These are phyloP conservation scores for Isabelozyma rhagii DNA, from an alignment of 805 yeast genomes.

Conservation along the genomic window DNA sequence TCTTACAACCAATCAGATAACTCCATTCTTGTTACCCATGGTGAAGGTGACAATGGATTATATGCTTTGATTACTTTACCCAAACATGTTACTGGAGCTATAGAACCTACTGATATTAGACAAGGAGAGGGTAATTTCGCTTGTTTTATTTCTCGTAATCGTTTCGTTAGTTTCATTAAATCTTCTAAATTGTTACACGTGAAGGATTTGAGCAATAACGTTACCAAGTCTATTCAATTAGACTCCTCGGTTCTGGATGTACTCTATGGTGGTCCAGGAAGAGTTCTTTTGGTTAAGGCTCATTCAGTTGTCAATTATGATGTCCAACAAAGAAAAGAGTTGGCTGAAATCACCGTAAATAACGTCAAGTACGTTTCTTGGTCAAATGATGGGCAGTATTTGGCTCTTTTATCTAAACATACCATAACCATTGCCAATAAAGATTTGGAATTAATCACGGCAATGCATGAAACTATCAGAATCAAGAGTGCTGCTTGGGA, in stretches of 20 bases:
- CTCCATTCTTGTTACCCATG: constrained; percentile 77
- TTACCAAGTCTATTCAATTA: constrained; percentile 76
- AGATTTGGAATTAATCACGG: constrained; percentile 70
- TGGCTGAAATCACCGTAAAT: constrained; percentile 64
- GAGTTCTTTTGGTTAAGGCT: constrained; percentile 69
- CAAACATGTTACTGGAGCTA: constrained; percentile 86
- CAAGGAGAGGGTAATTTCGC: constrained; percentile 85
- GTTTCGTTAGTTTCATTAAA: constrained; percentile 80
- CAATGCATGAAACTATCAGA: constrained; percentile 94
- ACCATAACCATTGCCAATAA: constrained; percentile 84
- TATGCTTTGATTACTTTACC: constrained; percentile 80
- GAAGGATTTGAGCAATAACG: constrained; percentile 75
- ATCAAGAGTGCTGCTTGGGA: constrained; percentile 98
- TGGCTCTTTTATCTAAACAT: constrained; percentile 89
- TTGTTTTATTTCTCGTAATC: constrained; percentile 87
- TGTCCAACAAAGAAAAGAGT: constrained; percentile 83
- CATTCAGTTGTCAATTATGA: constrained; percentile 79
- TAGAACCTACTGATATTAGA: constrained; percentile 79
- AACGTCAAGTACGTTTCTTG: constrained; percentile 86
- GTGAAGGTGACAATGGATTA: constrained; percentile 60
- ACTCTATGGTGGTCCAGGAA: constrained; percentile 77
- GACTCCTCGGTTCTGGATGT: constrained; percentile 70
- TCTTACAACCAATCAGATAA: constrained; percentile 93
- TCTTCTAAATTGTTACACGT: constrained; percentile 67
- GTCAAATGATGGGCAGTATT: constrained; percentile 83